phyloP scores from a whole-genome alignment of 805 yeast species.

The Yarrowia divulgata region DNA sequence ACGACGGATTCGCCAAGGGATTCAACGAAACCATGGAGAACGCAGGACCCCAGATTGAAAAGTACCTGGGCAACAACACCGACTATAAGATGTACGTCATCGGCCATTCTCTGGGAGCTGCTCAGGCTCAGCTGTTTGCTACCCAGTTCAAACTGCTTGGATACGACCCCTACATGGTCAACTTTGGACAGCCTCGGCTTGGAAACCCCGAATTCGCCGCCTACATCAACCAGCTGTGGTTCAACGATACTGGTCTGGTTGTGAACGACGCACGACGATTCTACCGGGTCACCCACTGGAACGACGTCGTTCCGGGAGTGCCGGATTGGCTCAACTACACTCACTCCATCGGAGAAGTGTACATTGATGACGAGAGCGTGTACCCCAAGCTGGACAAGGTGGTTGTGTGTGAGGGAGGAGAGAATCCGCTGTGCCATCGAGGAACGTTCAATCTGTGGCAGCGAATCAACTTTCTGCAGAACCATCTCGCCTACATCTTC shows the following conservation, averaged over 20 bases:
- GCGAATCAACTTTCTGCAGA: conserved; percentile 29
- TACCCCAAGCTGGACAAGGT: conserved; percentile 8
- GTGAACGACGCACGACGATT: not conserved
- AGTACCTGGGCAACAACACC: conserved; percentile 6
- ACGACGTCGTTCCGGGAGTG: conserved; percentile 18
- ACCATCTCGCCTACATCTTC: conserved; percentile 29
- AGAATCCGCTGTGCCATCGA: conserved; percentile 39
- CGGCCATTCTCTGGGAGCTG: conserved; percentile 38
- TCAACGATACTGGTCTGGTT: conserved; percentile 7
- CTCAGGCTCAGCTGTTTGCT: conserved; percentile 24
- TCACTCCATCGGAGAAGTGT: conserved; percentile 24
- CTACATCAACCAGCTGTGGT: conserved; percentile 24
- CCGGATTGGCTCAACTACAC: conserved; percentile 29
- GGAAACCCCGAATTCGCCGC: conserved; percentile 31
- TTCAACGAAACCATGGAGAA: conserved; percentile 8
- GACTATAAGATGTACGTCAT: conserved; percentile 22
- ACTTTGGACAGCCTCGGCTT: conserved; percentile 16
- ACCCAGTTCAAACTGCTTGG: conserved; percentile 15
- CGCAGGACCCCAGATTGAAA: conserved; percentile 1
- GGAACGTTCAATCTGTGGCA: conserved; percentile 17
- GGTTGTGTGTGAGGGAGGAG: conserved; percentile 32
- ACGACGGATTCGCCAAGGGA: conserved; percentile 14
- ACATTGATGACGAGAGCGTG: not conserved
- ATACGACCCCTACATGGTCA: conserved; percentile 13
- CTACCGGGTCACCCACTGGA: conserved; percentile 25